Evolutionary conservation across 2,329 filamentous ascomycete species (phyloP).

Genomic region (Coniochaeta ligniaria): DNA sequence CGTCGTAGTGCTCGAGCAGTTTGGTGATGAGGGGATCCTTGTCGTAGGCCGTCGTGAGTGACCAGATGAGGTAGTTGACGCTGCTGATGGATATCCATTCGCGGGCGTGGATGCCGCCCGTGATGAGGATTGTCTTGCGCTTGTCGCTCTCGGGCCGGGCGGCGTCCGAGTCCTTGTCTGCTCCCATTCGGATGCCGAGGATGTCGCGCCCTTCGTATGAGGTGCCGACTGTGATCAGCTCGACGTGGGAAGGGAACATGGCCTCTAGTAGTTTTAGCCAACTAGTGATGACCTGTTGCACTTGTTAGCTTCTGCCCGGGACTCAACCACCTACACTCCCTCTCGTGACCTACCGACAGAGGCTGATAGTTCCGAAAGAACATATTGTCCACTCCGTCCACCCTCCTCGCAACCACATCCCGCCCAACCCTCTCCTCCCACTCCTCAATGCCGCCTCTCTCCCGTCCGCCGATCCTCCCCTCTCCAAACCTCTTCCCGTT

Average conservation of each 20-base stretch:
- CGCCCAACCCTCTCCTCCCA: conserved; percentile 14
- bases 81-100: conserved; percentile 96
- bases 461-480: background rate
- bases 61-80: conserved; percentile 86
- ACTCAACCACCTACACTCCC: background rate
- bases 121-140: conserved; percentile 39
- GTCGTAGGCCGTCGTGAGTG: conserved; percentile 75
- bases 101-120: conserved; percentile 82
- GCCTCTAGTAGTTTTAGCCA: conserved; percentile 90
- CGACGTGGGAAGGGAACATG: conserved; percentile 79
- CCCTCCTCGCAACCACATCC: background rate
- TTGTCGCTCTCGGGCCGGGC: conserved; percentile 20
- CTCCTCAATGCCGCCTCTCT: conserved; percentile 19
- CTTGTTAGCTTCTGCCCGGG: conserved; percentile 7
- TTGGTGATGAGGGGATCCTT: conserved; percentile 65
- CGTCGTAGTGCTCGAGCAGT: conserved; percentile 76
- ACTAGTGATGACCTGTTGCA: conserved; percentile 51
- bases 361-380: conserved; percentile 95
- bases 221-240: conserved; percentile 69
- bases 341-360: conserved; percentile 49
- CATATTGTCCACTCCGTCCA: conserved; percentile 46
- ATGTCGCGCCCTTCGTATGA: conserved; percentile 86
- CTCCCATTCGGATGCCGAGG: conserved; percentile 69
- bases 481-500: background rate
- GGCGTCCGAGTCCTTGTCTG: conserved; percentile 11